phyloP scores from a whole-genome alignment of 441 rosid genomes.

The Cnidoscolus chayamansa region DNA sequence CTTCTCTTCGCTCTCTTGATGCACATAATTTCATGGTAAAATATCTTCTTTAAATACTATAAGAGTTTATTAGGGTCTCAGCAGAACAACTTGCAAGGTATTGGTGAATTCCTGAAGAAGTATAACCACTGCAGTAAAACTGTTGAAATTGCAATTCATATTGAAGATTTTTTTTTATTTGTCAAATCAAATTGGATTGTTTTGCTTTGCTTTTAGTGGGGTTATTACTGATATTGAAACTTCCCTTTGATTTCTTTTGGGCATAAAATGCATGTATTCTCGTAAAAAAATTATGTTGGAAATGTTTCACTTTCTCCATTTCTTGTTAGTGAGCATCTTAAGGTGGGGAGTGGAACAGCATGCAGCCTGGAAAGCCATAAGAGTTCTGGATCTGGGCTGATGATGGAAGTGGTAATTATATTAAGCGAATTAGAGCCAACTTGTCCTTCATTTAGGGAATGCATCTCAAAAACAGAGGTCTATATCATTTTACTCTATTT shows the following conservation, averaged over 20 bases:
- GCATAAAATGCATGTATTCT: not conserved
- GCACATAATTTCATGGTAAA: too few relatives aligned
- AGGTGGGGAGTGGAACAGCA: conserved; percentile 62
- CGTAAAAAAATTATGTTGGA: conserved; percentile 12
- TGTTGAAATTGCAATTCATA: not conserved
- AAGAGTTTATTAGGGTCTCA: too few relatives aligned
- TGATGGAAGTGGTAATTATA: conserved; percentile 62
- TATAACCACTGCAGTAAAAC: not conserved
- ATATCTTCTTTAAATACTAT: too few relatives aligned
- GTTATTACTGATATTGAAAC: not conserved
- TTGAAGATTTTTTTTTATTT: not conserved
- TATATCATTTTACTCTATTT: conserved; percentile 7
- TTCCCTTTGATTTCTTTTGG: not conserved
- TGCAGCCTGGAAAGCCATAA: conserved; percentile 42
- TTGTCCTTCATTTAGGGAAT: conserved; percentile 41
- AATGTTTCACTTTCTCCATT: conserved; percentile 16
- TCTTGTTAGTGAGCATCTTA: conserved; percentile 56
- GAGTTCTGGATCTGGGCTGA: conserved; percentile 46
- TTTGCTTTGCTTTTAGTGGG: not conserved
- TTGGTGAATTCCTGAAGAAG: too few relatives aligned
- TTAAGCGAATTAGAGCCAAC: conserved; percentile 52
- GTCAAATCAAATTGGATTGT: not conserved
- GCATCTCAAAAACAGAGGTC: conserved; percentile 69
- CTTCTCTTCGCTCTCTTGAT: too few relatives aligned
- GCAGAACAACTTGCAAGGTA: too few relatives aligned